phyloP scores from a whole-genome alignment of 2,329 filamentous ascomycete genomes.

The Beauveria pseudobassiana region DNA sequence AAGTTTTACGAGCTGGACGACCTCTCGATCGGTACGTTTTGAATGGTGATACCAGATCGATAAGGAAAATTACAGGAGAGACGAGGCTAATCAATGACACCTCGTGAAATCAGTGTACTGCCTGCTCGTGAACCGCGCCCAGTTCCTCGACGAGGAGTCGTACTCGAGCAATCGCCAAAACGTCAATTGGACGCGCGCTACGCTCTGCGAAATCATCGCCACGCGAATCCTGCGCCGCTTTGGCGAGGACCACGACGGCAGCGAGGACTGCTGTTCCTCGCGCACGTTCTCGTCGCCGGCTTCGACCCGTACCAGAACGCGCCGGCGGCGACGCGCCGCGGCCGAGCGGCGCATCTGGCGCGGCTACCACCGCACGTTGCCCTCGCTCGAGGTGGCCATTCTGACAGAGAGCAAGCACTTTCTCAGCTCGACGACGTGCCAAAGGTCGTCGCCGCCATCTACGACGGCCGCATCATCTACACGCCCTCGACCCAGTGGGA shows the following conservation, averaged over 20 bases:
- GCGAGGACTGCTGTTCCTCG: conserved; percentile 61
- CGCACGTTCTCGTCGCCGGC: conserved; percentile 73
- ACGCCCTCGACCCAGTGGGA: conserved; percentile 76
- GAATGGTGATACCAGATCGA: not conserved
- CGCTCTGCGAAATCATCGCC: conserved; percentile 73
- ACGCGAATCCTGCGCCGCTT: conserved; percentile 70
- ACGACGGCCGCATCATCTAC: conserved; percentile 72
- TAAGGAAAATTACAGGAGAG: not conserved
- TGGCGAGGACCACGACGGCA: conserved; percentile 67
- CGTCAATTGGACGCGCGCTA: conserved; percentile 69
- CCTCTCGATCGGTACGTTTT: conserved; percentile 59
- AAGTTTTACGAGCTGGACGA: conserved; percentile 73
- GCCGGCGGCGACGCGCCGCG: conserved; percentile 55
- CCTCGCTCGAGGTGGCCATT: conserved; percentile 76
- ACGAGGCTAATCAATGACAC: not conserved
- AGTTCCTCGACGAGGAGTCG: conserved; percentile 71
- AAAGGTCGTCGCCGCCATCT: conserved; percentile 77
- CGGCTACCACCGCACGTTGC: conserved; percentile 53
- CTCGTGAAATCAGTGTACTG: conserved; percentile 56
- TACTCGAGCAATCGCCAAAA: conserved; percentile 72
- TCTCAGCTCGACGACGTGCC: conserved; percentile 67
- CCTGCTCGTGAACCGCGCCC: conserved; percentile 70
- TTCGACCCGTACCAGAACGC: conserved; percentile 84
- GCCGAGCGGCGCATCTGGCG: conserved; percentile 42
- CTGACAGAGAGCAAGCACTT: conserved; percentile 75